These are phyloP conservation scores for Yamadazyma scolyti DNA, from an alignment of 805 yeast species.

Conservation along the genomic window DNA sequence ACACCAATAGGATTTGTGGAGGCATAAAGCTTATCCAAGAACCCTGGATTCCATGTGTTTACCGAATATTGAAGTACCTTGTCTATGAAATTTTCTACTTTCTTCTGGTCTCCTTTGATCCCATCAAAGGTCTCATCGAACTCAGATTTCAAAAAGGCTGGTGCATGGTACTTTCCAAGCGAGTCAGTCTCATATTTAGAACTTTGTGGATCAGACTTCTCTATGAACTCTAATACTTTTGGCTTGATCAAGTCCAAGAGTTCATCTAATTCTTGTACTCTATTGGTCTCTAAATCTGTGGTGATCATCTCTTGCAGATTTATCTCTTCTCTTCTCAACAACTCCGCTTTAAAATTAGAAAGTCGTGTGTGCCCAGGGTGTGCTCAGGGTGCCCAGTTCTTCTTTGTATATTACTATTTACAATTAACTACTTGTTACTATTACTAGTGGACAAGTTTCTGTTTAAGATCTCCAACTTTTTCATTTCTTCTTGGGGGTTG, in stretches of 20 bases:
- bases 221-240: conserved; percentile 50
- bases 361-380: too few relatives aligned
- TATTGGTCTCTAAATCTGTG: conserved; percentile 43
- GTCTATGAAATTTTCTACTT: conserved; percentile 49
- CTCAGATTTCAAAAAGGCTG: conserved; percentile 39
- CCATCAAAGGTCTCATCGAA: conserved; percentile 22
- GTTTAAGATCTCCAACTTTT: conserved; percentile 61
- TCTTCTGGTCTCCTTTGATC: conserved; percentile 33
- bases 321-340: too few relatives aligned
- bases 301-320: too few relatives aligned
- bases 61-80: conserved; percentile 62
- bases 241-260: conserved; percentile 51
- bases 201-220: conserved; percentile 38
- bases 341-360: too few relatives aligned
- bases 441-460: conserved; percentile 43
- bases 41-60: conserved; percentile 85
- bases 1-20: conserved; percentile 85
- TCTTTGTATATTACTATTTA: conserved; percentile 1
- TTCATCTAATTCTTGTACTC: conserved; percentile 55
- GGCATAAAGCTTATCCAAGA: conserved; percentile 79
- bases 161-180: conserved; percentile 49
- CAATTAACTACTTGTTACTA: conserved; percentile 6
- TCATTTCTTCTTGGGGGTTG: conserved; percentile 76
- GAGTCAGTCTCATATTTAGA: conserved; percentile 31
- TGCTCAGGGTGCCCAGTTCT: too few relatives aligned